These are phyloP conservation scores for Thoreauomyces humboldtii DNA, from an alignment of 192 early-diverging fungal species.

Conservation along the genomic window DNA sequence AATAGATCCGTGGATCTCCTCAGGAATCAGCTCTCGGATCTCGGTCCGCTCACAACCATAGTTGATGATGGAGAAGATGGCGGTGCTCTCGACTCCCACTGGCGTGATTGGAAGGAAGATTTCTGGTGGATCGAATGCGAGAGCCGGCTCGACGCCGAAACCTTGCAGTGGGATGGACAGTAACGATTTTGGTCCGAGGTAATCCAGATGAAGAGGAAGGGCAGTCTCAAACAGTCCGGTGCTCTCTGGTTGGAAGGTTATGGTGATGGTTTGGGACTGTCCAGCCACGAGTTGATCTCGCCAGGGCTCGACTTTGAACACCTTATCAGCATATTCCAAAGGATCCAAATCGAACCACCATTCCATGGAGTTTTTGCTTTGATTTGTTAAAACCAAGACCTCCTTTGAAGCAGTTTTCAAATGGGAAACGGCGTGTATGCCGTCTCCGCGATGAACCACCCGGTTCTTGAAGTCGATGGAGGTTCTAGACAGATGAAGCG, in stretches of 20 bases:
- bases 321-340: slow-evolving; percentile 34
- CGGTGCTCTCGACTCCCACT: slow-evolving; percentile 24
- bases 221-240: slow-evolving; percentile 32
- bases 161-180: slow-evolving; percentile 36
- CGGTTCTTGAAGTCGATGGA: slow-evolving; percentile 46
- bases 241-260: slow-evolving; percentile 41
- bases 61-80: slow-evolving; percentile 48
- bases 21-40: slow-evolving; percentile 31
- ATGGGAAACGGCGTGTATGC: slow-evolving; percentile 28
- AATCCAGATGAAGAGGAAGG: slow-evolving; percentile 42
- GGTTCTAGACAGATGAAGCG: slow-evolving; percentile 32
- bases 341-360: slow-evolving; percentile 48
- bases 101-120: slow-evolving; percentile 47
- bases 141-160: slow-evolving; percentile 44
- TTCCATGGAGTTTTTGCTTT: slow-evolving; percentile 22
- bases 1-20: slow-evolving; percentile 15
- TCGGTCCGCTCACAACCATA: slow-evolving; percentile 55
- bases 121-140: slow-evolving; percentile 52
- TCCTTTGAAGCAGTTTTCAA: slow-evolving; percentile 38
- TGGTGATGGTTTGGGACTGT: slow-evolving; percentile 25
- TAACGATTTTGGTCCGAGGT: slow-evolving; percentile 35
- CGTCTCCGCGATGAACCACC: slow-evolving; percentile 39
- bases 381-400: slow-evolving; percentile 35
- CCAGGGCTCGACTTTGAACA: slow-evolving; percentile 47
- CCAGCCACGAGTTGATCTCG: slow-evolving; percentile 31